These are phyloP conservation scores for Suillus occidentalis DNA, from an alignment of 768 basidiomycete genomes.

Conservation along the genomic window DNA sequence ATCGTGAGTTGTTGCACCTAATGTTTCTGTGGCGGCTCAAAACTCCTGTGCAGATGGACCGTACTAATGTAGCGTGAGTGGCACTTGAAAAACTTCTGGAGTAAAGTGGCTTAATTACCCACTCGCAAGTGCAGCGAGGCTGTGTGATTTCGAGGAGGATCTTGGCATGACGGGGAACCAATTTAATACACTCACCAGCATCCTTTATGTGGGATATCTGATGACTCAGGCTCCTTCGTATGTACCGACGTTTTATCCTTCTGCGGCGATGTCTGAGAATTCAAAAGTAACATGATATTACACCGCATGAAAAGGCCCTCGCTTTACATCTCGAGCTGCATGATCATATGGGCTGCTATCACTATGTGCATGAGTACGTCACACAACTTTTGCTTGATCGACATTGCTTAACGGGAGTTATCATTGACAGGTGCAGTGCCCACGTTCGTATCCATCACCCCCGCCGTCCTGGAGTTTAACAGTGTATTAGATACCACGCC, in stretches of 20 bases:
- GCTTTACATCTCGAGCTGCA: constrained; percentile 59
- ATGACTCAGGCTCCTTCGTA: constrained; percentile 75
- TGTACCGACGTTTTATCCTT: constrained; percentile 22
- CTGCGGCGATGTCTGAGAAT: not conserved
- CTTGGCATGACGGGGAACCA: constrained; percentile 58
- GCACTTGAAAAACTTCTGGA: not conserved
- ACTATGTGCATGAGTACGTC: constrained; percentile 49
- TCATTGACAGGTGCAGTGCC: constrained; percentile 35
- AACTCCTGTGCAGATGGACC: constrained; percentile 48
- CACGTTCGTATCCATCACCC: constrained; percentile 8
- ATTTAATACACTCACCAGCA: constrained; percentile 65
- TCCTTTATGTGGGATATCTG: constrained; percentile 69
- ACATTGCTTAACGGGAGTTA: not conserved
- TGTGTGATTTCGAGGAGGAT: constrained; percentile 68
- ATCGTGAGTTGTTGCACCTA: constrained; percentile 32
- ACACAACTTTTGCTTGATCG: not conserved
- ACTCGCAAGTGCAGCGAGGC: constrained; percentile 60
- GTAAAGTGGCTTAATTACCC: not conserved
- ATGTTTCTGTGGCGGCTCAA: not conserved
- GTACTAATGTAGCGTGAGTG: constrained; percentile 62
- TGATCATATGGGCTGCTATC: constrained; percentile 66
- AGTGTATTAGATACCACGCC: constrained; percentile 46
- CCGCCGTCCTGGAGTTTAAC: not conserved
- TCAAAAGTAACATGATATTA: constrained; percentile 63
- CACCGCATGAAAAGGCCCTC: constrained; percentile 66